Base-by-base conservation (phyloP, 257 asterid species). In the Lantana camara region DNA sequence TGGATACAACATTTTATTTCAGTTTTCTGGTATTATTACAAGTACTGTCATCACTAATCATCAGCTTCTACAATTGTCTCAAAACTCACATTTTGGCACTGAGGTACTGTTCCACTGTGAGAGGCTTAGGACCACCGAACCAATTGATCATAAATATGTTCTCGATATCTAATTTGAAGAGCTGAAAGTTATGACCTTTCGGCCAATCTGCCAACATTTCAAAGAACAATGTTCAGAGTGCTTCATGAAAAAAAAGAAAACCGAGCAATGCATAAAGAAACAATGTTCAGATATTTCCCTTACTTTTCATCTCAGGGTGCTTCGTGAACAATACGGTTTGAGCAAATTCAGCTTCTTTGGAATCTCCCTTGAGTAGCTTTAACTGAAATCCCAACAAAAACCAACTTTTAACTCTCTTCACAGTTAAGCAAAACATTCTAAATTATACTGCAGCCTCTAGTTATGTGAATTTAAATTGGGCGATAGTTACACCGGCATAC, bases 111-210 rank as follows among this genome's bases (percentile, higher is more conserved):
- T 87, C 95, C 77, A 83, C 95, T 0, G 98, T 89, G 64, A 92
- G 82, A 61, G 98, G 97, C 82, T 89, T 86, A 40, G 97, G 89
- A 45, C 97, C 98, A 17, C 98, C 98, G n/a, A 67, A 92, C 95
- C 95, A 92, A 64, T 89, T 92, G 63, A 92, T 80, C 84, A 92
- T 53, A 73, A 92, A 89, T 66, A 92, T 86, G 45, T 86, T 82
- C 42, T 81, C 85, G 1, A 89, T 85, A 50, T 82, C 91, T 38
- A 92, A 60, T 71, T 77, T 83, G 90, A 70, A 92, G 62, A 87
- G 53, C 82, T 74, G 80, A 81, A 92, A 92, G 71, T 86, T 71
- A 75, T 92, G 98, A 69, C 66, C 16, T 79, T 85, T 72, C 17
- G 98, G 98, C 98, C 98, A 91, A 57, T 75, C 98, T 91, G 95